Conservation (phyloP, 306 rosid genomes). For the Astragalus glycyphyllos region DNA sequence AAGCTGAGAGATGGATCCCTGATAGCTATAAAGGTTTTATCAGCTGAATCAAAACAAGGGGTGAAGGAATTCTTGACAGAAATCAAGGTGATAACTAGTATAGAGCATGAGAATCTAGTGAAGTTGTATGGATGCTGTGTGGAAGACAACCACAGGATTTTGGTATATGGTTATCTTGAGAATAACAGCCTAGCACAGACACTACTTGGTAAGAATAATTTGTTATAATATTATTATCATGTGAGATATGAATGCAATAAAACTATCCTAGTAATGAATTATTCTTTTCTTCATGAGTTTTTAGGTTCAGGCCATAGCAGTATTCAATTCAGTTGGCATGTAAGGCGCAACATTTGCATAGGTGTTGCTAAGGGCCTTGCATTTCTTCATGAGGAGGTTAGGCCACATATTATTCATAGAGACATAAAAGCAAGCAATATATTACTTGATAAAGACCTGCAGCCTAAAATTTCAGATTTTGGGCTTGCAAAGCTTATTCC, state of each 20-base stretch:
- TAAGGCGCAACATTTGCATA: constrained; percentile 65
- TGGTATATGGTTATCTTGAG: constrained; percentile 90
- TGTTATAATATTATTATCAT: not conserved
- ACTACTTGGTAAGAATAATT: constrained; percentile 63
- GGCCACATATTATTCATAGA: constrained; percentile 79
- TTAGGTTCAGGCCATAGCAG: constrained; percentile 59
- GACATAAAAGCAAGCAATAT: constrained; percentile 88
- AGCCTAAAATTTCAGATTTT: constrained; percentile 80
- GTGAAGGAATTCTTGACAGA: constrained; percentile 75
- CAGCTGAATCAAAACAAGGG: constrained; percentile 77
- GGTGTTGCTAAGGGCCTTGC: constrained; percentile 81
- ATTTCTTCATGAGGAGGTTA: constrained; percentile 73
- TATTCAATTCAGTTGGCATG: constrained; percentile 67
- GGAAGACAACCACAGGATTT: constrained; percentile 68
- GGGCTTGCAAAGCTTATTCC: constrained; percentile 88
- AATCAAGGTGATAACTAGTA: constrained; percentile 70
- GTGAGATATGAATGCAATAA: constrained; percentile 12
- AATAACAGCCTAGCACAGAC: constrained; percentile 80
- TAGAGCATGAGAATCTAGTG: constrained; percentile 80
- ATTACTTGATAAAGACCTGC: constrained; percentile 65
- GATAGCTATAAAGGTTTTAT: constrained; percentile 78
- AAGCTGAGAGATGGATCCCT: constrained; percentile 58
- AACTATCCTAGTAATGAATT: constrained; percentile 30
- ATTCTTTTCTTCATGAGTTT: constrained; percentile 39
- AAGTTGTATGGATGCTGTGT: constrained; percentile 83